Evolutionary conservation across 2,329 filamentous ascomycete genomes (phyloP).

Genomic region (Immersiporthe knoxdaviesiana): DNA sequence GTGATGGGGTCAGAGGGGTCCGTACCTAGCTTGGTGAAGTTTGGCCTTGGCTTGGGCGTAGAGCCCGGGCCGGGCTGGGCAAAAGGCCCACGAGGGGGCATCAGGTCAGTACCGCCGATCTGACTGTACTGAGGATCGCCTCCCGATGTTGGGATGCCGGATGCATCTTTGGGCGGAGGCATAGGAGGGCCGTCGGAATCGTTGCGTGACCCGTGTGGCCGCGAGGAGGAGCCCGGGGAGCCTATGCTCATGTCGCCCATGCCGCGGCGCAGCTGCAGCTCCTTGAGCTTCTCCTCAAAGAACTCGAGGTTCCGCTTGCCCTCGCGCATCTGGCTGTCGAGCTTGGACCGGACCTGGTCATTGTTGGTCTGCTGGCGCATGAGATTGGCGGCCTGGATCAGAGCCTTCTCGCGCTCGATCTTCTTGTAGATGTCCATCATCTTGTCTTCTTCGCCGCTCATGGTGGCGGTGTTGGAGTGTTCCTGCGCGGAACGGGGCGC

Average conservation of each 20-base stretch:
- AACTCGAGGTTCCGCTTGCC: slow-evolving; percentile 92
- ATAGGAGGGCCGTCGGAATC: slow-evolving; percentile 56
- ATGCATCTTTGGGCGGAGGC: slow-evolving; percentile 75
- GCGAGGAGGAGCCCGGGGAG: slow-evolving; percentile 47
- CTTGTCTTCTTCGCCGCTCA: slow-evolving; percentile 64
- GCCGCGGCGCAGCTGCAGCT: slow-evolving; percentile 80
- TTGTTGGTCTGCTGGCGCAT: slow-evolving; percentile 98
- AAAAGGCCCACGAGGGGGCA: slow-evolving; percentile 81
- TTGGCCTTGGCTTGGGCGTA: slow-evolving; percentile 76
- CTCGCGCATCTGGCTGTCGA: slow-evolving; percentile 94
- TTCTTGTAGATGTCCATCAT: slow-evolving; percentile 87
- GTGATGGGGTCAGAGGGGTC: slow-evolving; percentile 18
- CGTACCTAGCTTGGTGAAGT: slow-evolving; percentile 95
- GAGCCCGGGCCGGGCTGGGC: slow-evolving; percentile 70
- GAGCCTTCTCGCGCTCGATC: slow-evolving; percentile 95
- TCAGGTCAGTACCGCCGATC: slow-evolving; percentile 69
- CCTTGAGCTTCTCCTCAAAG: slow-evolving; percentile 87
- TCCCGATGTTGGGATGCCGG: slow-evolving; percentile 31
- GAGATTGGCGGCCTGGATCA: slow-evolving; percentile 90
- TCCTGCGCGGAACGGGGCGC: slow-evolving; percentile 30
- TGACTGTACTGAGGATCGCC: slow-evolving; percentile 51
- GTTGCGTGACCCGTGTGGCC: slow-evolving; percentile 50
- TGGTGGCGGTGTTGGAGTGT: slow-evolving; percentile 48
- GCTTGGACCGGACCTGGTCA: slow-evolving; percentile 82
- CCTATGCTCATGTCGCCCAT: slow-evolving; percentile 69